phyloP scores from a whole-genome alignment of 2,329 filamentous ascomycete genomes.

The Erysiphe pulchra region DNA sequence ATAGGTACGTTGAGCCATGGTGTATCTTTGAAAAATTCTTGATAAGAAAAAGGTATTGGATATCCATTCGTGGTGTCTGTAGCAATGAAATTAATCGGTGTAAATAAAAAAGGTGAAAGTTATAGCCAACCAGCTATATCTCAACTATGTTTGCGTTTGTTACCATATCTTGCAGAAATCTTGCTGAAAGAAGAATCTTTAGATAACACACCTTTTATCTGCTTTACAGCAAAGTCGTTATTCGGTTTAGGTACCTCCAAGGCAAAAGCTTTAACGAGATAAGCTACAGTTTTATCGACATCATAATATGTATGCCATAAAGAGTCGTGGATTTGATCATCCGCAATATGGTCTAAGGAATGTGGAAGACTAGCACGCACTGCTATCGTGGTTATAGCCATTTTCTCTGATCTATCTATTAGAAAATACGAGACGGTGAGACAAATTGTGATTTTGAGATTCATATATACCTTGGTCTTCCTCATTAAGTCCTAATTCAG shows the following conservation, averaged over 20 bases:
- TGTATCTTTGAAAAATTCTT: constrained; percentile 54
- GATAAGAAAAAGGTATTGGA: constrained; percentile 17
- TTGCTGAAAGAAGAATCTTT: constrained; percentile 7
- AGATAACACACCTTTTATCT: no score
- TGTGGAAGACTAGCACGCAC: constrained; percentile 40
- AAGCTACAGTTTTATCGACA: constrained; percentile 58
- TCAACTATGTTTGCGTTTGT: background rate
- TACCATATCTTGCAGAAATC: background rate
- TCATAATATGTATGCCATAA: constrained; percentile 96
- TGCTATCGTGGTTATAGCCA: constrained; percentile 39
- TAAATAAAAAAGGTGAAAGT: no score
- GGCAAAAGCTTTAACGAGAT: constrained; percentile 20
- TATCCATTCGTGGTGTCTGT: no score
- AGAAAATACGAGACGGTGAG: no score
- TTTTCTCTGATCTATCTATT: constrained; percentile 17
- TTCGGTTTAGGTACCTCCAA: no score
- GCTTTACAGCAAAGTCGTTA: no score
- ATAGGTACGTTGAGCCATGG: constrained; percentile 58
- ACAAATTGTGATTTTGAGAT: background rate
- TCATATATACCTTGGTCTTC: constrained; percentile 12
- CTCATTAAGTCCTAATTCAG: constrained; percentile 11
- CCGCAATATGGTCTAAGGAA: constrained; percentile 24
- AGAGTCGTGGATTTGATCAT: constrained; percentile 61
- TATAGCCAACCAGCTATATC: background rate
- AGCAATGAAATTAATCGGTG: no score